Evolutionary conservation across 1,284 basidiomycete species (phyloP), one percentile per base, ranked within the genome.

Genomic region (Ustilago shanxiensis): DNA sequence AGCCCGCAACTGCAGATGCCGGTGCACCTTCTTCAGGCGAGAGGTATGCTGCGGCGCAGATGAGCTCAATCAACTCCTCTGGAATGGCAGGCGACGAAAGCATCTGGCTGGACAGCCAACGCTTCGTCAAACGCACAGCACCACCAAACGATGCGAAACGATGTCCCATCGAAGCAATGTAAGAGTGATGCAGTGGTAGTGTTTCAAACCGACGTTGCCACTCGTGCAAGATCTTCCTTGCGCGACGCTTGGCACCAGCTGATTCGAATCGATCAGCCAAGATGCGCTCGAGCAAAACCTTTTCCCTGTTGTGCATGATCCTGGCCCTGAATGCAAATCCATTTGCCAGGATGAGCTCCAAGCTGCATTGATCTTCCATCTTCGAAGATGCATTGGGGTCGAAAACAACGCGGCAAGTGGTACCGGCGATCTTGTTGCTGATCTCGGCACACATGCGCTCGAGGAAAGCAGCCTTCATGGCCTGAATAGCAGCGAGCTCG

Each of bases 71-170:
- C 0, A 91, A 90, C 85, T 98, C 94, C 62, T 91, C 89, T 6
- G 89, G 89, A 47, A 95, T 87, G 77, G 94, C 91, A 1, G 89
- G 88, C 18, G 93, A 88, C 14, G 79, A 66, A 24, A 98, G 89
- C 92, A 96, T 93, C 86, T 99, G 97, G 1, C 92, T 89, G 0
- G 92, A 90, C 53, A 98, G 87, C 97, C 97, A 99, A 56, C 97
- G 90, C 87, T 98, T 96, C 45, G 93, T 90, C 24, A 99, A 89
- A 29, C 97, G 89, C 22, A 93, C 92, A 0, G 95, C 95, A 7
- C 92, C 91, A 2, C 93, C 89, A 84, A 92, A 97, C 7, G 94
- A 92, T 0, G 91, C 87, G 83, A 91, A 93, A 52, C 91, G 90
- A 84, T 97, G 94, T 58, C 91, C 91, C 39, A 99, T 88, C 2